phyloP scores from a whole-genome alignment of 2,329 filamentous ascomycete species.

The Beauveria varroae region DNA sequence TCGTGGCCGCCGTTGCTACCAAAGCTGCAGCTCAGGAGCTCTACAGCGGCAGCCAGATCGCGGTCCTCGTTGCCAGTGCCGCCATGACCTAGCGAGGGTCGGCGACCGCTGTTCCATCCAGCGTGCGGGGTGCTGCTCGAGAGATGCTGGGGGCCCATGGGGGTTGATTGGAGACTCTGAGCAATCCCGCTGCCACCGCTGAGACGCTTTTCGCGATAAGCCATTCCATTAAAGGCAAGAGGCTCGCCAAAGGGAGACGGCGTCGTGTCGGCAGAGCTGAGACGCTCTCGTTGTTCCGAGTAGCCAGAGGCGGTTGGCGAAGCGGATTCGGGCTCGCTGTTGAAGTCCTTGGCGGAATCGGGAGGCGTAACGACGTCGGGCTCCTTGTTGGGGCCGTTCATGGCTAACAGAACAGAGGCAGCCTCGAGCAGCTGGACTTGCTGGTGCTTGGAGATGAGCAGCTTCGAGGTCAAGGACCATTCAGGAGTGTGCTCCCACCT shows the following conservation, averaged over 20 bases:
- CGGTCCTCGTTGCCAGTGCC: constrained; percentile 73
- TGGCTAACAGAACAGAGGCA: constrained; percentile 88
- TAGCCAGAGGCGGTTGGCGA: constrained; percentile 77
- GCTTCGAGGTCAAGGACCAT: constrained; percentile 94
- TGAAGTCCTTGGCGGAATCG: constrained; percentile 58
- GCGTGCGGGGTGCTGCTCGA: constrained; percentile 25
- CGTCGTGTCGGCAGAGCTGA: constrained; percentile 87
- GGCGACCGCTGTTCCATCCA: constrained; percentile 58
- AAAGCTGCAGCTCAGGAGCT: constrained; percentile 85
- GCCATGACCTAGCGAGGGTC: constrained; percentile 71
- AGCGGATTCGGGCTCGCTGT: constrained; percentile 71
- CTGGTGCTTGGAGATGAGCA: constrained; percentile 98
- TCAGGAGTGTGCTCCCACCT: constrained; percentile 99
- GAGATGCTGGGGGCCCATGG: constrained; percentile 41
- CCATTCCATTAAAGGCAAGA: constrained; percentile 44
- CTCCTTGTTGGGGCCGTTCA: constrained; percentile 54
- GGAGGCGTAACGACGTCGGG: constrained; percentile 54
- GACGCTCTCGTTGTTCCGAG: constrained; percentile 67
- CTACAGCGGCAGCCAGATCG: constrained; percentile 82
- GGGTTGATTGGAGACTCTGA: constrained; percentile 72
- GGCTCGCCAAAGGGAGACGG: constrained; percentile 73
- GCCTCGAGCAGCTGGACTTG: constrained; percentile 97
- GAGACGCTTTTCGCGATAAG: constrained; percentile 51
- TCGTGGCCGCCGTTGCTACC: constrained; percentile 64
- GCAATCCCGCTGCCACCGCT: constrained; percentile 55